Evolutionary conservation across 495 filamentous ascomycete genomes (phyloP), one percentile per base, ranked within the genome.

Genomic region (Terfezia claveryi): DNA sequence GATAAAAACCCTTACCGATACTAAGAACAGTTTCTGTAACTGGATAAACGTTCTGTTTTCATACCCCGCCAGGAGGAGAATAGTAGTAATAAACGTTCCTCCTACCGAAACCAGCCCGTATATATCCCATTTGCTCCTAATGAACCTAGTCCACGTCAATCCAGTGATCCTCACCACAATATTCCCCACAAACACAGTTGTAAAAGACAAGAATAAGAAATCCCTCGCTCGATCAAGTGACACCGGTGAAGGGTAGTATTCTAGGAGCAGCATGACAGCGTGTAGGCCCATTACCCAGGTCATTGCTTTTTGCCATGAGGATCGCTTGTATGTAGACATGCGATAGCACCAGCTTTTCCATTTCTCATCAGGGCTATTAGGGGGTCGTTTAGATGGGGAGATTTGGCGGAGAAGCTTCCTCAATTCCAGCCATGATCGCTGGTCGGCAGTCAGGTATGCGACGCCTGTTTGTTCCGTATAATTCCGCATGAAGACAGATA

Each of bases 401-500:
- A 99, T 86, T 65, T 96, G 89, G 49, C 86, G 78, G 8, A 99
- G 75, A 17, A 94, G 73, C 70, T 99, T 99, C 52, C 91, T 75
- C 59, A 99, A 68, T 68, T 99, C 91, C 23, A 96, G 75, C 91
- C 91, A 99, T 0, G 88, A 93, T 58, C 91, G 80, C 68, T 99
- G 91, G 60, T 99, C 91, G 1, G 92, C 82, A 8, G 91, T 99
- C 60, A 99, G 68, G 68, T 87, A 99, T 1, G 91, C 91, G 54
- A 99, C 91, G 9, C 91, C 91, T 10, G 91, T 99, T 68, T 96
- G 87, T 70, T 99, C 91, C 4, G 91, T 96, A 71, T 96, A 96
- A 67, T 92, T 96, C 49, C 91, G 83, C 92, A 99, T 99, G 68
- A 99, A 99, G 51, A 99, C 91, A 58, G 91, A 95, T 37, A 96